These are phyloP conservation scores for Xylariaceae sp. DNA, from an alignment of 2,329 filamentous ascomycete genomes.

Conservation along the genomic window DNA sequence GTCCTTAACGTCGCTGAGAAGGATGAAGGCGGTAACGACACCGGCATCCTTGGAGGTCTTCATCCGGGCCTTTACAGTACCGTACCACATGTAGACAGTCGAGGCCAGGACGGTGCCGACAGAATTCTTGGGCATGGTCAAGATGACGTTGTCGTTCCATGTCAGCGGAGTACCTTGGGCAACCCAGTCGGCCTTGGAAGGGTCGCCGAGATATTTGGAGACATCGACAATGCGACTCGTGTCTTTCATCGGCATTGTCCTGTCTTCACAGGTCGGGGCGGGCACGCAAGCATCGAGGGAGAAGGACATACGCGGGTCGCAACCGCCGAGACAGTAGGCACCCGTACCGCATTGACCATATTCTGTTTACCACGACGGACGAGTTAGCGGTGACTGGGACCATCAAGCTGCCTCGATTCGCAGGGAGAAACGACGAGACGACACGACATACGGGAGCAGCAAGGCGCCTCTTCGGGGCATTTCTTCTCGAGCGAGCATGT, in stretches of 20 bases:
- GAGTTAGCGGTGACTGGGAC: conserved; percentile 1
- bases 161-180: conserved; percentile 68
- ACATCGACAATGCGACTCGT: conserved; percentile 67
- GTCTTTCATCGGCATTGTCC: conserved; percentile 66
- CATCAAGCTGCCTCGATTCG: no score
- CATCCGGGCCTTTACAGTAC: conserved; percentile 78
- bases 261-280: conserved; percentile 72
- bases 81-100: conserved; percentile 94
- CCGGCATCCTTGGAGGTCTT: conserved; percentile 79
- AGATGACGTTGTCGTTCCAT: conserved; percentile 64
- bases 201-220: conserved; percentile 79
- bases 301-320: conserved; percentile 81
- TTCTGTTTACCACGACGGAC: conserved; percentile 61
- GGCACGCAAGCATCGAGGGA: conserved; percentile 80
- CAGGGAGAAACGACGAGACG: no score
- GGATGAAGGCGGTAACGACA: conserved; percentile 95
- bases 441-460: conserved; percentile 65
- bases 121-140: conserved; percentile 84
- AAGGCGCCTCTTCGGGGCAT: conserved; percentile 69
- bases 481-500: conserved; percentile 47
- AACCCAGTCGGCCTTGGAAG: conserved; percentile 79
- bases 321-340: conserved; percentile 92
- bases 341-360: conserved; percentile 91
- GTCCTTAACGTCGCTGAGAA: conserved; percentile 92
- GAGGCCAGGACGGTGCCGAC: conserved; percentile 81